Conservation (phyloP, 2,329 filamentous ascomycete species). For the Ceratocystis papillata region DNA sequence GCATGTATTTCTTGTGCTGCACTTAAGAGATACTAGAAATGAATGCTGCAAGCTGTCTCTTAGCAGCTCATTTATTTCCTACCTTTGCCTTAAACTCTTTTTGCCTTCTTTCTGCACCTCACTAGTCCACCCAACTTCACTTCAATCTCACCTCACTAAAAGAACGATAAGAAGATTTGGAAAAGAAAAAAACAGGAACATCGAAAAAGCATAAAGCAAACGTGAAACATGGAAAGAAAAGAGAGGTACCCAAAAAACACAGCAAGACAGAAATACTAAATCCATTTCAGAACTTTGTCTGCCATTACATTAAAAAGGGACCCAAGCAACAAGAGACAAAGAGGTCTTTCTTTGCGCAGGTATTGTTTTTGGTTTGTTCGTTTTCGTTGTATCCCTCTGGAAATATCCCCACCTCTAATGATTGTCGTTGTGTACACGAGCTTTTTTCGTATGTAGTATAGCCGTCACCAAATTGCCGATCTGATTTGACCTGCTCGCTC, state of each 20-base stretch:
- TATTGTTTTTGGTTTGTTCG: too few species aligned
- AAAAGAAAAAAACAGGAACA: slow-evolving; percentile 9
- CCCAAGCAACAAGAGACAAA: neutral
- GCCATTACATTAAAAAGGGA: neutral
- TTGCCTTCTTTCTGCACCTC: too few species aligned
- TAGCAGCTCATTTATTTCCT: neutral
- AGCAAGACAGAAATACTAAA: slow-evolving; percentile 1
- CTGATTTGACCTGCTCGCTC: slow-evolving; percentile 20
- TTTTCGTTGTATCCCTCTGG: neutral
- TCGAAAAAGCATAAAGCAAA: slow-evolving; percentile 1
- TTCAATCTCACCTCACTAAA: neutral
- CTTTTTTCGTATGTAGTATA: slow-evolving; percentile 7
- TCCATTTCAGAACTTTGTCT: neutral
- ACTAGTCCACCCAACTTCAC: too few species aligned
- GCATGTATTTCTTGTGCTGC: too few species aligned
- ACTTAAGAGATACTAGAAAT: too few species aligned
- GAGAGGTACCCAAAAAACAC: slow-evolving; percentile 2
- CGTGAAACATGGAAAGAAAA: slow-evolving; percentile 11
- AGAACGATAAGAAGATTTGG: neutral
- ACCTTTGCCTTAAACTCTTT: neutral
- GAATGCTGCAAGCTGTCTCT: neutral
- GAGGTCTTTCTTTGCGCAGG: too few species aligned
- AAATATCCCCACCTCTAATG: slow-evolving; percentile 13
- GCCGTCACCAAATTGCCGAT: slow-evolving; percentile 3
- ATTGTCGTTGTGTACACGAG: slow-evolving; percentile 7